Base-by-base conservation (phyloP, 768 basidiomycete species). In the Boletus huronensis region DNA sequence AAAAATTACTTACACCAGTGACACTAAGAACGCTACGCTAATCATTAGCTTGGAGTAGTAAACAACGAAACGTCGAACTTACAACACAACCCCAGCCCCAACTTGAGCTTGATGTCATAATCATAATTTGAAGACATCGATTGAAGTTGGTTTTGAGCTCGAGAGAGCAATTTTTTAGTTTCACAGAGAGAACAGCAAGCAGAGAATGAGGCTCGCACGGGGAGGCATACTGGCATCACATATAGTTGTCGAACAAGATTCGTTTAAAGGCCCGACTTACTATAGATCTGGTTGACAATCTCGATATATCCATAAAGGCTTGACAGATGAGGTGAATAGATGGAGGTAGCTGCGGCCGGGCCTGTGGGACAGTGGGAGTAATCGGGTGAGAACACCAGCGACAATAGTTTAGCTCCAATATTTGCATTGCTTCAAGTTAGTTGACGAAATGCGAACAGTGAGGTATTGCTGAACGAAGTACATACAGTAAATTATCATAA, bases 391-490 rank as follows among this genome's bases (percentile, higher is more conserved):
- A 39, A 39, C n/a, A 19, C 38, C 19, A 10, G n/a, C 38, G 3
- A 38, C 19, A 19, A 2, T 13, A n/a, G 3, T 39, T 11, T 1
- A 10, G 14, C 14, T 36, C 35, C 35, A 36, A 19, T 19, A n/a
- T 11, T 39, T 39, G 38, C 38, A 46, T 32, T 32, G 46, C 52
- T 48, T 46, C 39, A 17, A 25, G 29, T 47, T 31, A 49, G 29
- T 46, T 17, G 17, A 29, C 49, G 43, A 35, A 36, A 45, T 57
- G 53, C 42, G n/a, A 45, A 64, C 40, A 32, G 50, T 42, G 45
- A 57, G 43, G 50, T 31, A 53, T 55, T 39, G 55, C 50, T n/a
- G 35, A 55, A 58, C 32, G 21, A 58, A 57, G 38, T 39, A 39
- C 38, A 39, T 39, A 39, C 48, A 54, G 29, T 53, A 39, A 55